Percentiles rank a stretch among this genome's conserved stretches.
These are phyloP conservation scores for Trapa bicornis DNA, from an alignment of 345 rosid species.

Conservation along the genomic window DNA sequence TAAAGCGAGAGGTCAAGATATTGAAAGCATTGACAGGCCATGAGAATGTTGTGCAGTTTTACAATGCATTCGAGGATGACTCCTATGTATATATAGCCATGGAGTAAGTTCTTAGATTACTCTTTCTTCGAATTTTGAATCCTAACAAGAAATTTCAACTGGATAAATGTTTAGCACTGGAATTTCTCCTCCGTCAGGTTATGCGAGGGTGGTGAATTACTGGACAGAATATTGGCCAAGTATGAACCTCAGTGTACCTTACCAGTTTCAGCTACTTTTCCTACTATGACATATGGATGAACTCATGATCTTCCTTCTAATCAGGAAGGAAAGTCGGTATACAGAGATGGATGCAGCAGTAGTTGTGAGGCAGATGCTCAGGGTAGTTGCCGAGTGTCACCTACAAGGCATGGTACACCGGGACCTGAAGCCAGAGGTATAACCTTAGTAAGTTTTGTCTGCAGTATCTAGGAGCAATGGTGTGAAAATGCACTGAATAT, in stretches of 20 bases:
- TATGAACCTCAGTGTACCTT: conserved; percentile 18
- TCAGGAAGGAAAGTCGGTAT: conserved; percentile 82
- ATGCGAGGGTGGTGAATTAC: conserved; percentile 96
- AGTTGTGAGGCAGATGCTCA: conserved; percentile 67
- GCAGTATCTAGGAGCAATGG: neutral
- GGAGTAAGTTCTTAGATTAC: conserved; percentile 42
- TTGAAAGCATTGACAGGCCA: conserved; percentile 70
- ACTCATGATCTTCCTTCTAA: conserved; percentile 9
- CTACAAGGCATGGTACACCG: conserved; percentile 87
- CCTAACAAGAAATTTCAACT: neutral
- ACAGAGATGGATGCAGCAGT: conserved; percentile 60
- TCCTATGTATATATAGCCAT: conserved; percentile 83
- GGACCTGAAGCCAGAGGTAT: conserved; percentile 99
- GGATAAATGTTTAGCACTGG: neutral
- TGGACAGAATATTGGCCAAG: conserved; percentile 87
- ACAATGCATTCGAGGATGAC: conserved; percentile 80
- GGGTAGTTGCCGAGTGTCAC: conserved; percentile 94
- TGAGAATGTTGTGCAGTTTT: conserved; percentile 77
- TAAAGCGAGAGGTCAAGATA: conserved; percentile 82
- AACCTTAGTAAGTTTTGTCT: neutral
- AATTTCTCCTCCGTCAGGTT: conserved; percentile 32
- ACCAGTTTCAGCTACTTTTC: neutral
- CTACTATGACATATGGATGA: neutral
- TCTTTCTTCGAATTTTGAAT: neutral
- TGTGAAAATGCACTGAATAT: neutral